These are phyloP conservation scores for Tillandsia leiboldiana DNA, from an alignment of 176 grass and related monocot species.

Conservation along the genomic window DNA sequence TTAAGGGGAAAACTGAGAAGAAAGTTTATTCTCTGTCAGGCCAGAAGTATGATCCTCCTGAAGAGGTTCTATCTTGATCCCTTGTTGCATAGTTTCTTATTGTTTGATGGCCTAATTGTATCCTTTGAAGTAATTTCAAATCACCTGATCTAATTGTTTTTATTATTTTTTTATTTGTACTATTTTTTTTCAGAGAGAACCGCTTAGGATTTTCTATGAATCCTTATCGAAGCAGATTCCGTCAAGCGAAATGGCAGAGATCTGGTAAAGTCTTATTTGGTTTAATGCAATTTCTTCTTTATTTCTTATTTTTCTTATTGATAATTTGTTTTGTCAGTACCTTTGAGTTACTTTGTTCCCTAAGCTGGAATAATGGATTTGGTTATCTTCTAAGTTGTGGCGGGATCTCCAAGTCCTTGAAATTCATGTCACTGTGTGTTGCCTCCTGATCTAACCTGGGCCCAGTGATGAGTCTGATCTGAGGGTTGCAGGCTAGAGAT, in stretches of 20 bases:
- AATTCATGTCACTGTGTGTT: too few species aligned
- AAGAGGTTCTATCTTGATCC: conserved; percentile 38
- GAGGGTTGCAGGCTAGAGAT: too few species aligned
- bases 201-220: conserved; percentile 93
- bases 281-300: neutral
- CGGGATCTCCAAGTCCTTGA: too few species aligned
- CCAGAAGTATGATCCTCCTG: conserved; percentile 87
- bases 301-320: neutral
- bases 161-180: neutral
- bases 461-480: too few species aligned
- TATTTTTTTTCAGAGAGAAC: conserved; percentile 45
- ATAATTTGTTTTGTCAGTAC: neutral
- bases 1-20: conserved; percentile 48
- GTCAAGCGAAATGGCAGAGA: conserved; percentile 85
- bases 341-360: neutral
- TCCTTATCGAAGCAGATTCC: conserved; percentile 85
- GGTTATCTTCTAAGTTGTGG: too few species aligned
- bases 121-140: neutral
- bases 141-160: neutral
- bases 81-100: neutral
- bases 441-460: too few species aligned
- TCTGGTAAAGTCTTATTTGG: conserved; percentile 44
- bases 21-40: conserved; percentile 80
- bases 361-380: too few species aligned
- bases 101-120: neutral